phyloP scores from a whole-genome alignment of 2,329 filamentous ascomycete genomes.

The Sodiomyces alkalinus region DNA sequence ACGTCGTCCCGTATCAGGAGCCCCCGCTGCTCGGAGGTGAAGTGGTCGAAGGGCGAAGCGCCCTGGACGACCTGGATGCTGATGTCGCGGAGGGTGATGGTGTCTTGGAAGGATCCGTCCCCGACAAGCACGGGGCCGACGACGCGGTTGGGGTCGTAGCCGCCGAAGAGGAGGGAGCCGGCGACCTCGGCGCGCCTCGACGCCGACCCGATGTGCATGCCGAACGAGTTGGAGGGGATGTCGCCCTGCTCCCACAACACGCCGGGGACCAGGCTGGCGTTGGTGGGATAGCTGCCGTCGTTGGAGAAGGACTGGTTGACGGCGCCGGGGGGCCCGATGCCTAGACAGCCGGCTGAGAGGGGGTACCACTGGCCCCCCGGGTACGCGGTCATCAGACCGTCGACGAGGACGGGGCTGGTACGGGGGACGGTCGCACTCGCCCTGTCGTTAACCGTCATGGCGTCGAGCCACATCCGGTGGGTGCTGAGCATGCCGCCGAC shows the following conservation, averaged over 20 bases:
- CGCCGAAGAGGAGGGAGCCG: constrained; percentile 22
- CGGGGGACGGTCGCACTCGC: constrained; percentile 9
- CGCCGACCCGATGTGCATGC: constrained; percentile 25
- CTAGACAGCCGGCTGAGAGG: constrained; percentile 16
- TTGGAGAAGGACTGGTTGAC: constrained; percentile 14
- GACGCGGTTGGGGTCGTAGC: constrained; percentile 24
- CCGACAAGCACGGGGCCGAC: constrained; percentile 15
- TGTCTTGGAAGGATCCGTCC: constrained; percentile 7
- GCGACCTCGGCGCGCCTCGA: constrained; percentile 13
- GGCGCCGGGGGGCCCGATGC: constrained; percentile 12
- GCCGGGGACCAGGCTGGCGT: constrained; percentile 16
- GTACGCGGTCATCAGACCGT: constrained; percentile 13
- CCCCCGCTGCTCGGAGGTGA: constrained; percentile 10
- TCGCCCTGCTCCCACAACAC: constrained; percentile 10
- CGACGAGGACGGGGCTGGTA: constrained; percentile 13
- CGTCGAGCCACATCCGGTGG: too few relatives aligned
- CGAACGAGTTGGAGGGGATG: constrained; percentile 23
- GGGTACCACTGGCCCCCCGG: constrained; percentile 15
- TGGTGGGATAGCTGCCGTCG: constrained; percentile 8
- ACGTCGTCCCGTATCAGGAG: too few relatives aligned
- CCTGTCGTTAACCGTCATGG: neutral
- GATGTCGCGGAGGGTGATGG: constrained; percentile 21
- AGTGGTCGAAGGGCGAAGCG: constrained; percentile 20
- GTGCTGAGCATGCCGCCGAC: neutral
- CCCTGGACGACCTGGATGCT: constrained; percentile 23